Percentiles rank a stretch among this genome's conserved stretches.
These are phyloP conservation scores for Penicillium freii DNA, from an alignment of 2,329 filamentous ascomycete genomes.

Conservation along the genomic window DNA sequence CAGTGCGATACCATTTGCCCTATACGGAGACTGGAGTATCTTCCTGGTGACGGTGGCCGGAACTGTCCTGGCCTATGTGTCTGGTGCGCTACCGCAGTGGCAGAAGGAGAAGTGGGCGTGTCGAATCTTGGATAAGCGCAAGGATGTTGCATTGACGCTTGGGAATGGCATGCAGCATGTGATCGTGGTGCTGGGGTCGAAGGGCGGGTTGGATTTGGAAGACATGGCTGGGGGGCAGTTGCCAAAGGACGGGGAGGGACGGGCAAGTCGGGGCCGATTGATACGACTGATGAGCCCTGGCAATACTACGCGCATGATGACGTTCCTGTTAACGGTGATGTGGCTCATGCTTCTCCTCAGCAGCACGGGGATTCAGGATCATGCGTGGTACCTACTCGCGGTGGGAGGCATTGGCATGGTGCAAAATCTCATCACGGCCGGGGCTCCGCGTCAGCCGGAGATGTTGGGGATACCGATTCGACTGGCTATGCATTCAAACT, in stretches of 20 bases:
- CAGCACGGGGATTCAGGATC: conserved; percentile 35
- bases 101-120: conserved; percentile 46
- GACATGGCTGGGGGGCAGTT: conserved; percentile 37
- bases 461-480: background rate
- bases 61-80: conserved; percentile 37
- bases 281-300: background rate
- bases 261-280: background rate
- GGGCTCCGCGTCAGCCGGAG: background rate
- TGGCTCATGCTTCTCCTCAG: conserved; percentile 47
- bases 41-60: conserved; percentile 43
- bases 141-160: conserved; percentile 34
- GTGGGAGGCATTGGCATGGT: conserved; percentile 35
- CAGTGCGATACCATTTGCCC: conserved; percentile 34
- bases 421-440: conserved; percentile 2
- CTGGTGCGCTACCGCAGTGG: conserved; percentile 45
- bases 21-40: conserved; percentile 41
- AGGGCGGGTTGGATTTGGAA: conserved; percentile 43
- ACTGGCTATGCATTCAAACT: background rate
- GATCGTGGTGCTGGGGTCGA: conserved; percentile 39
- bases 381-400: conserved; percentile 45
- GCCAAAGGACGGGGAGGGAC: background rate
- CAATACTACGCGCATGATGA: conserved; percentile 5
- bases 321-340: conserved; percentile 11
- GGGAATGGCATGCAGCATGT: conserved; percentile 46
- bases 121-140: conserved; percentile 31